Base-by-base conservation (phyloP, 352 stramenopile species). In the Pythium rishiriense region DNA sequence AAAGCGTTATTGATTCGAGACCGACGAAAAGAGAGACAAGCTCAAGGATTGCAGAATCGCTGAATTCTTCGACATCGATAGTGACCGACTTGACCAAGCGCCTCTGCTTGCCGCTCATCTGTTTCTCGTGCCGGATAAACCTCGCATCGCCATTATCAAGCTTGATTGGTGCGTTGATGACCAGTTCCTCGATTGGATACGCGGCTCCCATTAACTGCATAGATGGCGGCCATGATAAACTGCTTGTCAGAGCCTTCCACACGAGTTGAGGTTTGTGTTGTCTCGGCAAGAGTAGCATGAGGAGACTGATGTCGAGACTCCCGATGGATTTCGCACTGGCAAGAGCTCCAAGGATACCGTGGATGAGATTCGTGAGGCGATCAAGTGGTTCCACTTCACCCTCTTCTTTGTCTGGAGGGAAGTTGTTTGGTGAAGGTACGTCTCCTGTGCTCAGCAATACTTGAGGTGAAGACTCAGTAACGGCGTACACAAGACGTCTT, bases 141-240 rank as follows among this genome's bases (percentile, higher is more conserved):
- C 51, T 50, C 4, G 53, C 53, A 14, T 60, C 53, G 12, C 51
- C 53, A 28, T 51, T n/a, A 24, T 60, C 53, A 26, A 60, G 25
- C 22, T 24, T 35, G 24, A 50, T 28, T 19, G 39, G 53, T 9
- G 53, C 53, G 28, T 51, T 35, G 25, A 60, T 39, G 2, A 42
- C 15, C 9, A 60, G 15, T n/a, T 50, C 53, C 22, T 49, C 9
- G 2, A 60, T 5, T 15, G 25, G 11, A 42, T n/a, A 8, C 17
- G 10, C 22, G 2, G 24, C 35, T 42, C 25, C 15, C 12, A 50
- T 15, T 28, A 26, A 15, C 39, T 7, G 15, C 14, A n/a, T n/a
- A 4, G 33, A 2, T 15, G 5, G 14, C 19, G 53, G 9, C 9
- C 22, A 4, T 7, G 53, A 49, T 26, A 51, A 50, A 17, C 25